Percentiles rank a stretch among this genome's conserved stretches.
Conservation (phyloP, 306 rosid species). For the Prunus kanzakura region DNA sequence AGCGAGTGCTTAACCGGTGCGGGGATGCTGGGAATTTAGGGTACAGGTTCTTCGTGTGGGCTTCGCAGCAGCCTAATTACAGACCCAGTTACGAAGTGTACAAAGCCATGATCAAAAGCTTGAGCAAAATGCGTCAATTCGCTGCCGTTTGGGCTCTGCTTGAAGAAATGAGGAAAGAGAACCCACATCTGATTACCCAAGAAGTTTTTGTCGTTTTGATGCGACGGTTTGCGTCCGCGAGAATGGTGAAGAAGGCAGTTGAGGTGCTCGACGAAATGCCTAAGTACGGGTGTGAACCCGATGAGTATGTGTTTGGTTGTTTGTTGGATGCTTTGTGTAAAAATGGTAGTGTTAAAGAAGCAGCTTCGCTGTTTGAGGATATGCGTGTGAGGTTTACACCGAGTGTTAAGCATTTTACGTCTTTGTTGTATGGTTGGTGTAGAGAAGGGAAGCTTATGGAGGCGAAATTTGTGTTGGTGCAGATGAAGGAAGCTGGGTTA, state of each 20-base stretch:
- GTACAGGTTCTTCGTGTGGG: slow-evolving; percentile 70
- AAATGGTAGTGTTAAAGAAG: slow-evolving; percentile 72
- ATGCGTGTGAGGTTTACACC: slow-evolving; percentile 57
- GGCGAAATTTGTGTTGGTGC: slow-evolving; percentile 66
- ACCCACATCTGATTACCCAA: slow-evolving; percentile 51
- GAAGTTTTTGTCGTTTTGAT: slow-evolving; percentile 69
- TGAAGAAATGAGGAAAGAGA: slow-evolving; percentile 79
- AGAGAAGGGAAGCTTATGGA: slow-evolving; percentile 77
- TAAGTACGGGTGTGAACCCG: slow-evolving; percentile 73
- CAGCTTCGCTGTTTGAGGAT: slow-evolving; percentile 75
- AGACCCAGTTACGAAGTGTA: slow-evolving; percentile 56
- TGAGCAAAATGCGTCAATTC: slow-evolving; percentile 81
- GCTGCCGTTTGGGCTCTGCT: slow-evolving; percentile 81
- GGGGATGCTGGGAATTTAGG: slow-evolving; percentile 88
- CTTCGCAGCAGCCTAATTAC: slow-evolving; percentile 63
- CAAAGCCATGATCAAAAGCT: slow-evolving; percentile 67
- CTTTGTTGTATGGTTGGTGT: slow-evolving; percentile 92
- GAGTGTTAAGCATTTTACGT: slow-evolving; percentile 63
- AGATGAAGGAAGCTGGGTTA: slow-evolving; percentile 70
- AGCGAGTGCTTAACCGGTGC: slow-evolving; percentile 63
- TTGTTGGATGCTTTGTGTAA: slow-evolving; percentile 84
- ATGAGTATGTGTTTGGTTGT: slow-evolving; percentile 81
- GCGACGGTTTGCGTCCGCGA: slow-evolving; percentile 79
- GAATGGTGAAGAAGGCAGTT: slow-evolving; percentile 79
- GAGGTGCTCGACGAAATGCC: slow-evolving; percentile 88